A percentile compares a stretch with the other conserved stretches of the same genome.
Evolutionary conservation across 2,329 filamentous ascomycete genomes (phyloP).

Genomic region (Aspergillus vadensis): DNA sequence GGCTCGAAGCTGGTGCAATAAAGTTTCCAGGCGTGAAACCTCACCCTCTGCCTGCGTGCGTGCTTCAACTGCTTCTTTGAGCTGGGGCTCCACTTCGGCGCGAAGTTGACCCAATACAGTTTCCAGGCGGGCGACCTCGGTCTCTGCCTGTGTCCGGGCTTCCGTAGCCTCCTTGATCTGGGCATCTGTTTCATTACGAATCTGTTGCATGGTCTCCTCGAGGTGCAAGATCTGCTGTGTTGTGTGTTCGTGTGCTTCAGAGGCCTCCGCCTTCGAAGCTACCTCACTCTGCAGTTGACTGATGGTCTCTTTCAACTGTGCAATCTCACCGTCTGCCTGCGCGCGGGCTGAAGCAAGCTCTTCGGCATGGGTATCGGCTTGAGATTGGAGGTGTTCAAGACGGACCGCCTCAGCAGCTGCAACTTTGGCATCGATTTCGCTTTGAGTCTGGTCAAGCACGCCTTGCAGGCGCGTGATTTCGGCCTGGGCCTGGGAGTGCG

Average conservation of each 20-base stretch:
- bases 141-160: constrained; percentile 15
- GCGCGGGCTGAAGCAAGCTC: constrained; percentile 24
- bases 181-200: constrained; percentile 25
- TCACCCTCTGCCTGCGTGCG: constrained; percentile 25
- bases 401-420: constrained; percentile 18
- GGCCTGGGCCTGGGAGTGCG: constrained; percentile 14
- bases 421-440: constrained; percentile 27
- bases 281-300: constrained; percentile 36
- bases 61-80: constrained; percentile 25
- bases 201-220: constrained; percentile 28
- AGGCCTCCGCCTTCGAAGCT: constrained; percentile 18
- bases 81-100: constrained; percentile 13
- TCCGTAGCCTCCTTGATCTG: constrained; percentile 25
- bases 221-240: constrained; percentile 32
- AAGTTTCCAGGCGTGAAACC: constrained; percentile 23
- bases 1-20: constrained; percentile 35
- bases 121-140: constrained; percentile 22
- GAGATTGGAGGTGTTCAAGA: constrained; percentile 19
- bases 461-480: constrained; percentile 23
- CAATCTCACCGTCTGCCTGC: constrained; percentile 29
- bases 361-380: constrained; percentile 17
- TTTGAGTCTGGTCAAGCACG: constrained; percentile 52
- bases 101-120: constrained; percentile 33
- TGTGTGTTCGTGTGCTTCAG: constrained; percentile 31
- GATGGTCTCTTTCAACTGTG: constrained; percentile 32